A percentile compares a stretch with the other conserved stretches of the same genome.
Conservation (phyloP, 176 grass and related monocot species). For the Oryza glumipatula region DNA sequence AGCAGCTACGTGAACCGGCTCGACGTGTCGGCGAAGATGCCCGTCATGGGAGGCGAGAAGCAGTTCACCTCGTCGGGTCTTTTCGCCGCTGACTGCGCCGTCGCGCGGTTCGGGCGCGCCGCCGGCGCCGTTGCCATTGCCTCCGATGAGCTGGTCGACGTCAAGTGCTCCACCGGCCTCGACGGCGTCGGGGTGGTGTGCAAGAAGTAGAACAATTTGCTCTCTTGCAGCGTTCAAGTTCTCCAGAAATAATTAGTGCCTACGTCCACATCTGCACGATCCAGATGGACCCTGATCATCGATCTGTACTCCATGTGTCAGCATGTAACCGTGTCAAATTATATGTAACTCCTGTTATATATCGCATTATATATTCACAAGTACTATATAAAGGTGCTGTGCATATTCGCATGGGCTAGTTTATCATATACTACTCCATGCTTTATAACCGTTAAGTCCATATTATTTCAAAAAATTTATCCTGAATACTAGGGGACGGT, state of each 20-base stretch:
- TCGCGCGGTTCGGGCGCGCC: slow-evolving; percentile 12
- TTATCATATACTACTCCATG: too few species aligned
- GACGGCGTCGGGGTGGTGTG: slow-evolving; percentile 27
- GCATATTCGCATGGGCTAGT: too few species aligned
- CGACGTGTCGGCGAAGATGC: slow-evolving; percentile 34
- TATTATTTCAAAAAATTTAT: too few species aligned
- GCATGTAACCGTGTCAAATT: background rate
- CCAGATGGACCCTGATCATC: background rate
- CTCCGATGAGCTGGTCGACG: background rate
- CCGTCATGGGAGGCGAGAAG: slow-evolving; percentile 32
- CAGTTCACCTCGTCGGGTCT: slow-evolving; percentile 10
- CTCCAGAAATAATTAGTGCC: background rate
- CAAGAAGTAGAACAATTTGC: background rate
- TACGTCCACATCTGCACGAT: background rate
- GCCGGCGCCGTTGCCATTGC: background rate
- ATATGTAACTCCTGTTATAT: background rate
- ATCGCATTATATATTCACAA: too few species aligned
- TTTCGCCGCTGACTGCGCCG: slow-evolving; percentile 28
- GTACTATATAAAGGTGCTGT: too few species aligned
- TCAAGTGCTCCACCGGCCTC: slow-evolving; percentile 35
- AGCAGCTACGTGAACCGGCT: slow-evolving; percentile 40
- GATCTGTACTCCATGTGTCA: background rate
- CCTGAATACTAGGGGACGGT: too few species aligned
- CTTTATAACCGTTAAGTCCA: too few species aligned
- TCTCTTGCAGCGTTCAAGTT: background rate